phyloP scores from a whole-genome alignment of 2,329 filamentous ascomycete genomes.

The Monosporascus sp. region DNA sequence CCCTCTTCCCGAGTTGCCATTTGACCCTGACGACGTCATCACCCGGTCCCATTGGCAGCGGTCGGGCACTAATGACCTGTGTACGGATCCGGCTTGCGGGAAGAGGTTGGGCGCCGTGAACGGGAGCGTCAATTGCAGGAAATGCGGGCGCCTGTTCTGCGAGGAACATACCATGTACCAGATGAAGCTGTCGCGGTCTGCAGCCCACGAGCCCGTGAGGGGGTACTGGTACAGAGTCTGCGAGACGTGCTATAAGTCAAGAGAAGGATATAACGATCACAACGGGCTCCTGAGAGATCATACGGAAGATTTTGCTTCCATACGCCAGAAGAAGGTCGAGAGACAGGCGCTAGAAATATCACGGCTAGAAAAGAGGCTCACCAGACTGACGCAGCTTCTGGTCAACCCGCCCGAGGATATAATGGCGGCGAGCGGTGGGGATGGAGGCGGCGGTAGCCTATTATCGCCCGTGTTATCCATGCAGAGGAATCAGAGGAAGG shows the following conservation, averaged over 20 bases:
- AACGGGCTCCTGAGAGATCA: constrained; percentile 67
- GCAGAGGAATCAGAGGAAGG: constrained; percentile 71
- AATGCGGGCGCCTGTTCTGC: constrained; percentile 90
- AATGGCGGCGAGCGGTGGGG: constrained; percentile 35
- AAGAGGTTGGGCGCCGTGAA: constrained; percentile 73
- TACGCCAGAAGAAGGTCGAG: constrained; percentile 75
- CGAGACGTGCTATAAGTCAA: constrained; percentile 98
- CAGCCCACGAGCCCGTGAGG: constrained; percentile 81
- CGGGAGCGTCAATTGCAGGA: constrained; percentile 86
- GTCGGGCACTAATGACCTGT: constrained; percentile 66
- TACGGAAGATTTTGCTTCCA: constrained; percentile 61
- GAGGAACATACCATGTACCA: constrained; percentile 99
- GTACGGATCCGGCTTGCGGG: constrained; percentile 82
- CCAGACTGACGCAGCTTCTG: constrained; percentile 80
- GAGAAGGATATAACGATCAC: constrained; percentile 92
- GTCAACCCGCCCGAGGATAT: constrained; percentile 68
- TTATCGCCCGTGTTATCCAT: constrained; percentile 58
- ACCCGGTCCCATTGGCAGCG: constrained; percentile 86
- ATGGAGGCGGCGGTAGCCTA: constrained; percentile 42
- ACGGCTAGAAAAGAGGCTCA: constrained; percentile 84
- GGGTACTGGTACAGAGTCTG: constrained; percentile 94
- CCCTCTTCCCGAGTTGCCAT: constrained; percentile 32
- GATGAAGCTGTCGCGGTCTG: constrained; percentile 90
- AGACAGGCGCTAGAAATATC: constrained; percentile 83
- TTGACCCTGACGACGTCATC: constrained; percentile 86